Percentiles rank a stretch among this genome's conserved stretches.
These are phyloP conservation scores for Lipomyces japonicus DNA, from an alignment of 805 yeast species.

Conservation along the genomic window DNA sequence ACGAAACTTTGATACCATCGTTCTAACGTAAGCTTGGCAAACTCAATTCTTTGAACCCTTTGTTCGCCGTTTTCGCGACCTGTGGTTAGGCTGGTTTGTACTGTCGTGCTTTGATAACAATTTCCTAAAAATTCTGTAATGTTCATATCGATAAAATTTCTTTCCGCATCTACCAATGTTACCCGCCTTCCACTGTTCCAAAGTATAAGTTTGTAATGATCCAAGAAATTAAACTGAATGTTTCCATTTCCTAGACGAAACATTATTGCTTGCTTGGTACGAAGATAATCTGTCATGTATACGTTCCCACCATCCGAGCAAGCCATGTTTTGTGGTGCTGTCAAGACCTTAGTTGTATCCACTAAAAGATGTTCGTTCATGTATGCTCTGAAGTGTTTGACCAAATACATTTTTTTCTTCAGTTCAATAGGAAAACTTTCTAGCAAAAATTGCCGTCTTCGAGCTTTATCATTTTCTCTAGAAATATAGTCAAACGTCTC, in stretches of 20 bases:
- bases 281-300: conserved; percentile 75
- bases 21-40: background rate
- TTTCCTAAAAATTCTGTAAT: background rate
- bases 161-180: conserved; percentile 62
- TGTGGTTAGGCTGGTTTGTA: no score
- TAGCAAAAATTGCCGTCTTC: background rate
- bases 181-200: conserved; percentile 71
- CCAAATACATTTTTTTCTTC: conserved; percentile 68
- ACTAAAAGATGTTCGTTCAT: conserved; percentile 81
- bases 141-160: conserved; percentile 32
- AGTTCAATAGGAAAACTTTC: conserved; percentile 30
- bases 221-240: conserved; percentile 91
- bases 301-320: background rate
- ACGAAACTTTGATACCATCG: background rate
- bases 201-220: conserved; percentile 83
- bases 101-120: no score
- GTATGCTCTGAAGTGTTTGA: conserved; percentile 82
- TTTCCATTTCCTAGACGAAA: conserved; percentile 90
- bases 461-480: conserved; percentile 1
- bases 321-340: conserved; percentile 32
- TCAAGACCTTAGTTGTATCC: background rate
- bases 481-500: conserved; percentile 23
- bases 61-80: no score
- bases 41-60: background rate
- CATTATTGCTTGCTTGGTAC: conserved; percentile 79